Conservation (phyloP, 2,329 filamentous ascomycete genomes). For the Colletotrichum tamarilloi region DNA sequence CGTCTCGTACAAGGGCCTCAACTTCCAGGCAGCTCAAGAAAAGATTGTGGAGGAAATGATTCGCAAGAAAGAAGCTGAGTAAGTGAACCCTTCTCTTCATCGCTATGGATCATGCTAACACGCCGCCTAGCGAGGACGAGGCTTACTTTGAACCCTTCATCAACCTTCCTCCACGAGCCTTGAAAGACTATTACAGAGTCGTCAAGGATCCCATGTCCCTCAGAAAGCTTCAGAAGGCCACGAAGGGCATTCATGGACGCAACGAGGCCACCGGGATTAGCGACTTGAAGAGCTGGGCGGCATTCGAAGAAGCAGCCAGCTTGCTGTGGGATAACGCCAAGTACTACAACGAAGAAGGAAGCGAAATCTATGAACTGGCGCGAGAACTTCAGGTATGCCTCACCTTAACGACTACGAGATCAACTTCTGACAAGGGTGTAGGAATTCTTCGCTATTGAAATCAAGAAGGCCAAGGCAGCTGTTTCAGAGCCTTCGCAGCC, state of each 20-base stretch:
- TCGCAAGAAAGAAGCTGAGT: conserved; percentile 75
- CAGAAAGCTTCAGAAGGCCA: conserved; percentile 79
- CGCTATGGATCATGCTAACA: conserved; percentile 16
- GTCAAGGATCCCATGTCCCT: conserved; percentile 86
- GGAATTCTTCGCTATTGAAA: conserved; percentile 74
- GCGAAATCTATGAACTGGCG: conserved; percentile 82
- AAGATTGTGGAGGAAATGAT: conserved; percentile 83
- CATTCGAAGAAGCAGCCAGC: conserved; percentile 82
- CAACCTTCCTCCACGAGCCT: conserved; percentile 77
- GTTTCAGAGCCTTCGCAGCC: conserved; percentile 79
- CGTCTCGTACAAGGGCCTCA: conserved; percentile 75
- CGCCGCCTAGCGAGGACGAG: conserved; percentile 70
- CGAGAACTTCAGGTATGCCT: conserved; percentile 78
- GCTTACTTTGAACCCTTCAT: conserved; percentile 80
- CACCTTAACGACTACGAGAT: not conserved
- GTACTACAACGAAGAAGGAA: conserved; percentile 92
- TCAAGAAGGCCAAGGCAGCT: conserved; percentile 77
- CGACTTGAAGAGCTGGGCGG: conserved; percentile 84
- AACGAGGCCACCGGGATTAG: conserved; percentile 70
- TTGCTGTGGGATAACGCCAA: conserved; percentile 90
- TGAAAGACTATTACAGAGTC: conserved; percentile 88
- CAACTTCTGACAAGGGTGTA: conserved; percentile 48
- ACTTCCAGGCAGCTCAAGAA: conserved; percentile 87
- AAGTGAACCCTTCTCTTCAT: conserved; percentile 42
- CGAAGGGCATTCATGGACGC: conserved; percentile 78